phyloP scores from a whole-genome alignment of 495 filamentous ascomycete species.

The Staphylotrichum tortipilum region DNA sequence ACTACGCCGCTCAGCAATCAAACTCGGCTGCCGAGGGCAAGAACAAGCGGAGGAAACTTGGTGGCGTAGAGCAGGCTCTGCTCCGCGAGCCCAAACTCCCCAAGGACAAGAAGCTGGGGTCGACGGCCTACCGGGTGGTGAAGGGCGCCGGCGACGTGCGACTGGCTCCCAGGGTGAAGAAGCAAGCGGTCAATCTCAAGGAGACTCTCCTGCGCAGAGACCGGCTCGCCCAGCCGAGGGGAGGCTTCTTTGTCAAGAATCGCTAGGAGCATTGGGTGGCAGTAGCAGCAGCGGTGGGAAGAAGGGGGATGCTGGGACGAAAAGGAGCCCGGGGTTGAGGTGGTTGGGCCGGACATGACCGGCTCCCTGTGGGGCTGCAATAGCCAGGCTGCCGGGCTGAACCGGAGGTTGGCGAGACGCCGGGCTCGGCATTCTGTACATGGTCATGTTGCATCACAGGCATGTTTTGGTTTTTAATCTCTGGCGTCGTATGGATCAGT shows the following conservation, averaged over 20 bases:
- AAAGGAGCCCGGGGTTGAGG: not conserved
- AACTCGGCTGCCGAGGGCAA: conserved; percentile 12
- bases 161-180: conserved; percentile 34
- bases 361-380: conserved; percentile 5
- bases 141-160: conserved; percentile 19
- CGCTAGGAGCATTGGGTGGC: no score
- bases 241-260: conserved; percentile 33
- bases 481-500: no score
- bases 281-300: not conserved
- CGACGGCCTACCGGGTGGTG: conserved; percentile 37
- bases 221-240: conserved; percentile 19
- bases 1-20: conserved; percentile 17
- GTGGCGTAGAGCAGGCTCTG: conserved; percentile 16
- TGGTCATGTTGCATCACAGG: not conserved
- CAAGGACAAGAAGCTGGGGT: conserved; percentile 31
- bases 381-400: conserved; percentile 1
- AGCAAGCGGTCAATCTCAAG: conserved; percentile 23
- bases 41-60: conserved; percentile 31
- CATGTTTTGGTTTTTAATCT: not conserved
- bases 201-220: conserved; percentile 31
- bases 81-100: conserved; percentile 20
- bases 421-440: not conserved
- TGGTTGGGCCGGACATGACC: conserved; percentile 4
- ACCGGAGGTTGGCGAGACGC: conserved; percentile 2
- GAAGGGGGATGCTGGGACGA: not conserved